A percentile compares a stretch with the other conserved stretches of the same genome.
Conservation (phyloP, 176 grass and related monocot species). For the Dendrocalamus sinicus region DNA sequence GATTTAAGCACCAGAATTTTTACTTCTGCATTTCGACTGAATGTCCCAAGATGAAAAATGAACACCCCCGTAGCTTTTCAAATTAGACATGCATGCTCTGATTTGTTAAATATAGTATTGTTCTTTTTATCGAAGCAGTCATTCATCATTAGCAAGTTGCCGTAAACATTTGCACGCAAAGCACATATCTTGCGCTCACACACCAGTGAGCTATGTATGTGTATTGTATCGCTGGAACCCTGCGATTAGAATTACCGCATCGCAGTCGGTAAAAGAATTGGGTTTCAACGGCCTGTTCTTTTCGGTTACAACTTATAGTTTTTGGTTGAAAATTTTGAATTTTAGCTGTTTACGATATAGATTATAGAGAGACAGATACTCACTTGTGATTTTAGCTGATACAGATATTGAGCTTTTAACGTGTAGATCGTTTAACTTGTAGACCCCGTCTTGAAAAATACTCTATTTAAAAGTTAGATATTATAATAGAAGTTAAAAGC, state of each 20-base stretch:
- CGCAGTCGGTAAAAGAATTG: slow-evolving; percentile 29
- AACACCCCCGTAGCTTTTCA: background rate
- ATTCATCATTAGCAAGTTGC: slow-evolving; percentile 26
- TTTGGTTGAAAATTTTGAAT: no score
- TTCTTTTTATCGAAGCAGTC: background rate
- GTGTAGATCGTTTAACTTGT: no score
- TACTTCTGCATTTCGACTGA: background rate
- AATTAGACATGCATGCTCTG: background rate
- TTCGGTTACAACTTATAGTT: no score
- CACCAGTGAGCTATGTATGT: slow-evolving; percentile 18
- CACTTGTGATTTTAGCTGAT: no score
- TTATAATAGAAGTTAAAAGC: no score
- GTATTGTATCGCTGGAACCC: slow-evolving; percentile 16
- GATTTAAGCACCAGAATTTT: background rate
- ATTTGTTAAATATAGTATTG: background rate
- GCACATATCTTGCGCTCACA: slow-evolving; percentile 35
- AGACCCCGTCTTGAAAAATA: no score
- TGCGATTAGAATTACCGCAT: slow-evolving; percentile 4
- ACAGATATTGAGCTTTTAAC: no score
- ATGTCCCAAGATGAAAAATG: background rate
- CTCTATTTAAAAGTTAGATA: no score
- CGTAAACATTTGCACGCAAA: slow-evolving; percentile 26
- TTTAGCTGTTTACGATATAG: no score
- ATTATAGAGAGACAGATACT: no score
- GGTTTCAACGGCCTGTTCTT: background rate